Percentiles rank a stretch among this genome's conserved stretches.
These are phyloP conservation scores for Paramyrothecium sp. DNA, from an alignment of 2,329 filamentous ascomycete genomes.

Conservation along the genomic window DNA sequence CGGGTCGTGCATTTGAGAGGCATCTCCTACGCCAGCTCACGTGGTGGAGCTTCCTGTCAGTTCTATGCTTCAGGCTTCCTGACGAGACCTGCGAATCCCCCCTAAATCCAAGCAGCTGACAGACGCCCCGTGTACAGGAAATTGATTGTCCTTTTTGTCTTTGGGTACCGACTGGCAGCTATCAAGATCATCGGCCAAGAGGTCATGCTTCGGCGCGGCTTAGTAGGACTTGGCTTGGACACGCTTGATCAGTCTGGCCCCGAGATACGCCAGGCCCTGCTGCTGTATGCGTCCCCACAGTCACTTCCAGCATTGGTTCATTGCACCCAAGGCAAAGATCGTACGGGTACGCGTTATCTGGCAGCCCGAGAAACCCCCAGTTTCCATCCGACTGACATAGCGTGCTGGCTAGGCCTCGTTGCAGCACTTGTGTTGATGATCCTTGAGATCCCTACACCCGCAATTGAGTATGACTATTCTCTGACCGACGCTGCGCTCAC, in stretches of 20 bases:
- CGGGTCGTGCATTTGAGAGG: conserved; percentile 68
- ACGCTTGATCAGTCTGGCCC: conserved; percentile 66
- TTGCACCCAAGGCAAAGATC: conserved; percentile 88
- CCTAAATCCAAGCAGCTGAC: conserved; percentile 2
- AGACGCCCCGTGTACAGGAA: conserved; percentile 17
- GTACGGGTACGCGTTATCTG: conserved; percentile 35
- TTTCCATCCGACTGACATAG: neutral
- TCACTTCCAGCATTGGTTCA: conserved; percentile 70
- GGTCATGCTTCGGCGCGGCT: conserved; percentile 70
- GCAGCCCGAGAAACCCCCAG: neutral
- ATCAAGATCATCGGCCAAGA: conserved; percentile 67
- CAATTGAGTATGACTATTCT: conserved; percentile 70
- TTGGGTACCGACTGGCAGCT: conserved; percentile 67
- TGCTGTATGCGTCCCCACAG: conserved; percentile 22
- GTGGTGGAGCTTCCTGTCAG: conserved; percentile 64
- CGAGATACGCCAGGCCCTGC: conserved; percentile 50
- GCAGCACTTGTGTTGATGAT: conserved; percentile 67
- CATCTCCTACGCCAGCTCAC: conserved; percentile 66
- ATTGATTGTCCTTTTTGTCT: conserved; percentile 59
- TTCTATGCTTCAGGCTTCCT: neutral
- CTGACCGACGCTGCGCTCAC: conserved; percentile 60
- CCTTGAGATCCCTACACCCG: conserved; percentile 53
- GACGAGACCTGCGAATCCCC: neutral
- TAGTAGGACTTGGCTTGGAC: conserved; percentile 67
- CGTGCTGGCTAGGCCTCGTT: conserved; percentile 60